These are phyloP conservation scores for Calonectria leucothoes DNA, from an alignment of 2,329 filamentous ascomycete genomes.

Conservation along the genomic window DNA sequence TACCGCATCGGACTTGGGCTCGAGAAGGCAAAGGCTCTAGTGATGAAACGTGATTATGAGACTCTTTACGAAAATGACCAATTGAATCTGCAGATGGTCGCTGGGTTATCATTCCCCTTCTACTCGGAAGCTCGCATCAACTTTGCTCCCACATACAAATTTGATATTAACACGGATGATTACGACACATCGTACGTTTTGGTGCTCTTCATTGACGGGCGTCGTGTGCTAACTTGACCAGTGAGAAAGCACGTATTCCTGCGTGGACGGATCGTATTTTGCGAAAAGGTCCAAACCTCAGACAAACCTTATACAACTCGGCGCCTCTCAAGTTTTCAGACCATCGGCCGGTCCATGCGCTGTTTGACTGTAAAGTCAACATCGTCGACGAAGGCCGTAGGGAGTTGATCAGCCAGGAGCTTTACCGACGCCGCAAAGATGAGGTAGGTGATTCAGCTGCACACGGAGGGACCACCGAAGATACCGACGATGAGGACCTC, in stretches of 20 bases:
- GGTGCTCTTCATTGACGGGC: neutral
- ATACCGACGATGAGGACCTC: conserved; percentile 82
- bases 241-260: conserved; percentile 92
- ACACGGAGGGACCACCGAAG: conserved; percentile 61
- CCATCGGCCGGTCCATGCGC: conserved; percentile 93
- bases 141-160: conserved; percentile 96
- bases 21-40: conserved; percentile 80
- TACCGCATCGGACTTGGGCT: conserved; percentile 91
- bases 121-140: conserved; percentile 91
- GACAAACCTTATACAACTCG: conserved; percentile 84
- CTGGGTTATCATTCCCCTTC: conserved; percentile 87
- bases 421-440: conserved; percentile 77
- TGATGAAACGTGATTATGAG: conserved; percentile 79
- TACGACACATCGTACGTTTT: conserved; percentile 87
- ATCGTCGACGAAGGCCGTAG: conserved; percentile 82
- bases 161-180: conserved; percentile 85
- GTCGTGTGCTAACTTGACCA: conserved; percentile 46
- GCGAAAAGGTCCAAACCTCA: conserved; percentile 84
- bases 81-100: conserved; percentile 96
- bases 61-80: conserved; percentile 93
- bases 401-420: conserved; percentile 76
- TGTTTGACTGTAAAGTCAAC: conserved; percentile 85
- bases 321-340: conserved; percentile 91
- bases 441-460: conserved; percentile 74
- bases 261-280: conserved; percentile 97